Conservation (phyloP, 225 moss, liverwort and hornwort species). For the Takakia lepidozioides region DNA sequence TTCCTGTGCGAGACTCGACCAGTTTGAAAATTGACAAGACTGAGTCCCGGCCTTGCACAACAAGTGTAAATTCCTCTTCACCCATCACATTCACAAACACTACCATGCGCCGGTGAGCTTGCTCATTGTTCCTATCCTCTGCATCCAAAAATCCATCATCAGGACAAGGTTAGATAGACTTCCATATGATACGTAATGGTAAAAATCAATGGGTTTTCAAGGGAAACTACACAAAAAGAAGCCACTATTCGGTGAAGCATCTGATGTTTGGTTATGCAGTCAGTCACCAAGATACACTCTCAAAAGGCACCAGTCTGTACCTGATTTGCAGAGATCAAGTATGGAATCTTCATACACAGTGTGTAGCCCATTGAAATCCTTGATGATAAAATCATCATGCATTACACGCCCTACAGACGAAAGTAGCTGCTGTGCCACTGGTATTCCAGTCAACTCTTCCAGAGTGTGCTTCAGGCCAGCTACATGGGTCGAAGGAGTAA, state of each 20-base stretch:
- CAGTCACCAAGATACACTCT: too few species aligned
- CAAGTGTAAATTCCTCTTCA: slow-evolving; percentile 78
- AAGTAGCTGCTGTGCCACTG: slow-evolving; percentile 70
- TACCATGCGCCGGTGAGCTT: slow-evolving; percentile 90
- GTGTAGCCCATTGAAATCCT: slow-evolving; percentile 71
- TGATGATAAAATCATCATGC: slow-evolving; percentile 78
- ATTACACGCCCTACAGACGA: slow-evolving; percentile 81
- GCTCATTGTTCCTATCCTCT: slow-evolving; percentile 77
- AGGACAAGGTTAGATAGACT: too few species aligned
- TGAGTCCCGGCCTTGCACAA: slow-evolving; percentile 76
- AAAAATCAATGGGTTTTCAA: too few species aligned
- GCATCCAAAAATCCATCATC: slow-evolving; percentile 3
- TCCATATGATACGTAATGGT: too few species aligned
- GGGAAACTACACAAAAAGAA: too few species aligned
- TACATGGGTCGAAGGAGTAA: slow-evolving; percentile 44
- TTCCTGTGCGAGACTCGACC: slow-evolving; percentile 70
- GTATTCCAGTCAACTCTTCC: slow-evolving; percentile 69
- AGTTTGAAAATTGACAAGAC: slow-evolving; percentile 55
- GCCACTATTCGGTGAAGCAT: too few species aligned
- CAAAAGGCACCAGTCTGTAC: slow-evolving; percentile 12
- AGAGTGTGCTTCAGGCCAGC: slow-evolving; percentile 70
- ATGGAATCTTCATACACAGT: slow-evolving; percentile 71
- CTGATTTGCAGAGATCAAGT: slow-evolving; percentile 90
- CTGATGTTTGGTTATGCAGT: too few species aligned
- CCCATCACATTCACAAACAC: slow-evolving; percentile 68